These are phyloP conservation scores for Carpinus viminea DNA, from an alignment of 306 rosid species.

Conservation along the genomic window DNA sequence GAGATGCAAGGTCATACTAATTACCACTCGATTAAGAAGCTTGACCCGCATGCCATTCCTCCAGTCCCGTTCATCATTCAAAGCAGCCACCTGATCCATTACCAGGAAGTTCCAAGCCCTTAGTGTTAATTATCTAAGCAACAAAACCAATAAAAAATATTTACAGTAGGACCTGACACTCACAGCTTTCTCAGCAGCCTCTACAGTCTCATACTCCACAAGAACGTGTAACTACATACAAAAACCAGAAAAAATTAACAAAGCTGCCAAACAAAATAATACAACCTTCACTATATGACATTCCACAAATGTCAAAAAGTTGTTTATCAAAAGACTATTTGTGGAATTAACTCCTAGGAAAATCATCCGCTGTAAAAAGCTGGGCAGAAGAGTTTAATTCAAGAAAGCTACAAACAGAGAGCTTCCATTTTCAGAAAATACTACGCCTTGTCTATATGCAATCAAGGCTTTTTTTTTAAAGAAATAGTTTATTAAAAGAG, in stretches of 20 bases:
- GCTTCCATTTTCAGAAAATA: background rate
- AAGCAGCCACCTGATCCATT: constrained; percentile 63
- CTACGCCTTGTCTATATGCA: background rate
- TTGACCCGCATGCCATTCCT: constrained; percentile 95
- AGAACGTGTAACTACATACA: constrained; percentile 73
- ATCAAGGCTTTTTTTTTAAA: background rate
- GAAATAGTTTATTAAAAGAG: no score
- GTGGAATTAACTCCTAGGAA: no score
- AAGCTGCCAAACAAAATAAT: background rate
- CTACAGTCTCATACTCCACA: constrained; percentile 84
- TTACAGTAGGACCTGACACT: constrained; percentile 38
- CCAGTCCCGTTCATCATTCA: constrained; percentile 85
- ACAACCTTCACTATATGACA: no score
- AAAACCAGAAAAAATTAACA: background rate
- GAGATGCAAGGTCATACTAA: constrained; percentile 9
- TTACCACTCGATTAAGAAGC: constrained; percentile 71
- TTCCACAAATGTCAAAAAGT: no score
- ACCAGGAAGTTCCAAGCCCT: constrained; percentile 11
- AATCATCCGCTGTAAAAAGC: no score
- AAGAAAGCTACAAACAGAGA: no score
- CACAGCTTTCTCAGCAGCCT: constrained; percentile 95
- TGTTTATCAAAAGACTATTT: no score
- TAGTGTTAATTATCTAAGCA: constrained; percentile 17
- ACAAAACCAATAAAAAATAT: constrained; percentile 15
- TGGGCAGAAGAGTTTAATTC: no score